phyloP scores from a whole-genome alignment of 208 protist species.

The Blastocrithidia nonstop region DNA sequence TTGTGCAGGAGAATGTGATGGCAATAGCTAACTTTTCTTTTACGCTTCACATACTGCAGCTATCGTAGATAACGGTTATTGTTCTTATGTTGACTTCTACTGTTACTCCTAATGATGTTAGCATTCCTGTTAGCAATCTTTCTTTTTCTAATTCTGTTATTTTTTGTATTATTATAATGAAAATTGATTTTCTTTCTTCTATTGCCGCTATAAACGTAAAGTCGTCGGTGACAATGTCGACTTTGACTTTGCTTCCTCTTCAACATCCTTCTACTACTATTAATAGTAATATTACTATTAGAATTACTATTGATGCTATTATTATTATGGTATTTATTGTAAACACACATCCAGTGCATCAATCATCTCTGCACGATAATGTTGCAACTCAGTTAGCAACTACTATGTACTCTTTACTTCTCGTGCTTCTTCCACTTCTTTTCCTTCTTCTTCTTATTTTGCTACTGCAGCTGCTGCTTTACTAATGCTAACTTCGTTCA shows the following conservation, averaged over 20 bases:
- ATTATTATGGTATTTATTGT: constrained; percentile 24
- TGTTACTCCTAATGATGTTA: no score
- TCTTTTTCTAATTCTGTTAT: no score
- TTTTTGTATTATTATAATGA: no score
- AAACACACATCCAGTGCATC: constrained; percentile 69
- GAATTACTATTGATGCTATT: background rate
- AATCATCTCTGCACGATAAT: constrained; percentile 50
- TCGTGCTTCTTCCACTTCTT: background rate
- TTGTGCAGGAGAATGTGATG: no score
- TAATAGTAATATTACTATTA: background rate
- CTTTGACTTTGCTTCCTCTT: background rate
- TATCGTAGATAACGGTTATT: no score
- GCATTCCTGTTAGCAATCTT: no score
- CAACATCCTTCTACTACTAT: background rate
- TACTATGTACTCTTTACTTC: background rate
- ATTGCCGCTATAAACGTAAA: background rate
- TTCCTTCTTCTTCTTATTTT: background rate
- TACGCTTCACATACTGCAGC: no score
- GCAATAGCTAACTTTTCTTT: no score
- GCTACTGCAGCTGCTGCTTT: background rate
- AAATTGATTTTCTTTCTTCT: constrained; percentile 4
- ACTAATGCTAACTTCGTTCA: no score
- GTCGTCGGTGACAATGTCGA: constrained; percentile 1
- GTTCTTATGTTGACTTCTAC: no score
- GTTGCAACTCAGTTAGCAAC: constrained; percentile 10